Conservation (phyloP, 2,329 filamentous ascomycete species). For the Epichloe elymi region DNA sequence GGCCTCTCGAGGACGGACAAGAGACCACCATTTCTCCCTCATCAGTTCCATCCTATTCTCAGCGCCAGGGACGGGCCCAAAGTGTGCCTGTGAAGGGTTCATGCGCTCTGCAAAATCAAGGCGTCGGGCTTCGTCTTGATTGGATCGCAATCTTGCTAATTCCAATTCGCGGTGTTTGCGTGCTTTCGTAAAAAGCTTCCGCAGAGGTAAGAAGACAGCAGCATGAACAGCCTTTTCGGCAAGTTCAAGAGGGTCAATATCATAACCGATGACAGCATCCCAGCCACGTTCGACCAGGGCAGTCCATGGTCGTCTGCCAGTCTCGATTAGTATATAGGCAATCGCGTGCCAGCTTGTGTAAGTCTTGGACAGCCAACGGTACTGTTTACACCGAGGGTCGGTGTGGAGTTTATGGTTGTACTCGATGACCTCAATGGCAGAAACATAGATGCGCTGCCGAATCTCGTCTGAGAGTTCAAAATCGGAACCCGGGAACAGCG, state of each 20-base stretch:
- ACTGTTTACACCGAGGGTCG: conserved; percentile 35
- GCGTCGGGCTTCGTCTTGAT: conserved; percentile 34
- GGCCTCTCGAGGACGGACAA: conserved; percentile 26
- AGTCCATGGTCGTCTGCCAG: conserved; percentile 33
- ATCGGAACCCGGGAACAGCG: conserved; percentile 47
- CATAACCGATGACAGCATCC: conserved; percentile 29
- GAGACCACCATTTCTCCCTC: conserved; percentile 35
- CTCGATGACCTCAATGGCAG: conserved; percentile 63
- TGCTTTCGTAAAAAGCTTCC: conserved; percentile 40
- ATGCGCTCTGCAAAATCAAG: conserved; percentile 36
- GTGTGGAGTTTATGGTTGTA: conserved; percentile 51
- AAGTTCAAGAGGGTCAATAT: conserved; percentile 27
- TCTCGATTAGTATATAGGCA: conserved; percentile 34
- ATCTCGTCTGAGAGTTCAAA: conserved; percentile 45
- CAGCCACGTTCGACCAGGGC: conserved; percentile 37
- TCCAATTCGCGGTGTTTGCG: conserved; percentile 38
- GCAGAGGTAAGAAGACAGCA: conserved; percentile 39
- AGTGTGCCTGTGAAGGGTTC: conserved; percentile 29
- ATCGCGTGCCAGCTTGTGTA: conserved; percentile 40
- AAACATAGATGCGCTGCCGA: conserved; percentile 56
- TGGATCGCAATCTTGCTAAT: conserved; percentile 31
- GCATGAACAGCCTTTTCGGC: conserved; percentile 31
- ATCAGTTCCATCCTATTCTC: conserved; percentile 33
- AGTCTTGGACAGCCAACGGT: conserved; percentile 36
- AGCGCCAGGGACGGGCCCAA: conserved; percentile 33